phyloP scores from a whole-genome alignment of 805 yeast genomes.

The Zygosaccharomyces bailii region DNA sequence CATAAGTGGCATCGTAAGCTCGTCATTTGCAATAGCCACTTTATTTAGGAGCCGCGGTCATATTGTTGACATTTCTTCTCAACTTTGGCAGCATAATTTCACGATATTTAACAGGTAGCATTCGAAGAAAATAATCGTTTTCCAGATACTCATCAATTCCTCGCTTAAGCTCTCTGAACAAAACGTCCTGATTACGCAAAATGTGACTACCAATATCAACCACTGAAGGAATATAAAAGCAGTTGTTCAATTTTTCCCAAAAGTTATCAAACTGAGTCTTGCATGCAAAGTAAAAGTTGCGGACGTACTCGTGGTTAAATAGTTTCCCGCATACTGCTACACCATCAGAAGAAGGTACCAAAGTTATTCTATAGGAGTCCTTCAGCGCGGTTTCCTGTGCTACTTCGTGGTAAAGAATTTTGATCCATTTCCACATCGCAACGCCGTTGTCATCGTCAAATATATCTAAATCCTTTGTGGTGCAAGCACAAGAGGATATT shows the following conservation, averaged over 20 bases:
- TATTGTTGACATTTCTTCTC: background rate
- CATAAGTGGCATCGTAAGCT: constrained; percentile 7
- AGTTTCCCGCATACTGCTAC: constrained; percentile 5
- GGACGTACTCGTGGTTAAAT: constrained; percentile 8
- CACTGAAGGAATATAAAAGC: constrained; percentile 1
- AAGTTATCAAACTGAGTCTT: background rate
- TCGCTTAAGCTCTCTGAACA: background rate
- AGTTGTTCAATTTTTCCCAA: constrained; percentile 1
- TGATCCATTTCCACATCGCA: constrained; percentile 2
- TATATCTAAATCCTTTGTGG: background rate
- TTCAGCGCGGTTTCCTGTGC: background rate
- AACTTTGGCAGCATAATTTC: background rate
- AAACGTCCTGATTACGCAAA: background rate
- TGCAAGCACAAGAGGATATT: background rate
- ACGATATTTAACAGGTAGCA: background rate
- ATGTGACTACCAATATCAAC: background rate
- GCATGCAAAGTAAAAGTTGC: constrained; percentile 6
- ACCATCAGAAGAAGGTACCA: constrained; percentile 2
- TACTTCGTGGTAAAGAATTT: background rate
- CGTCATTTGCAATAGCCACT: constrained; percentile 6
- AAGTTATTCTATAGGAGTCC: background rate
- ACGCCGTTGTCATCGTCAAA: constrained; percentile 3
- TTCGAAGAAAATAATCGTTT: background rate
- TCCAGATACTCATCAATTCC: background rate
- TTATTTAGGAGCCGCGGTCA: background rate